Evolutionary conservation across 2,329 filamentous ascomycete species (phyloP), one percentile per base, ranked within the genome.

Genomic region (Cordyceps farinosa): DNA sequence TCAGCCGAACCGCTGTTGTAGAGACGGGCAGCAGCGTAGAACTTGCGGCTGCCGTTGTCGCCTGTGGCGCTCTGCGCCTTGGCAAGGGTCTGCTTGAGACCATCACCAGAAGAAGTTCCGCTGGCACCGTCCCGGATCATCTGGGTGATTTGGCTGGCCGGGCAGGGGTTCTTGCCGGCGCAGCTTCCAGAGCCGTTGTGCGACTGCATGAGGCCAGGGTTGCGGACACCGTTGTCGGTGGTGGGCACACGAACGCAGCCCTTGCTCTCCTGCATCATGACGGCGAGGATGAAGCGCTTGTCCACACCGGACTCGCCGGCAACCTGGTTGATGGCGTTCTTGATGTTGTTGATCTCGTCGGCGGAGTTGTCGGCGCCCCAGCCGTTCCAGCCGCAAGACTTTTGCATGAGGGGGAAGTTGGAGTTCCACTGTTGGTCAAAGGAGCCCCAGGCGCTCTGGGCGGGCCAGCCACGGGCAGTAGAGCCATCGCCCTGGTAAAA

Each of bases 181-280:
- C 61, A 63, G 47, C 22, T 44, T 34, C 53, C 61, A 5, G 52
- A 34, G 53, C 61, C 53, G 34, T 51, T 58, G 54, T 63, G 61
- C 44, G 53, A 58, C 54, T 63, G 61, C 61, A 63, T 63, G 9
- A 58, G 53, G n/a, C 61, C 61, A 3, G 61, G 61, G 54, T 63
- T 63, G 44, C 36, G 34, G 53, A 63, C 61, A 27, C 53, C 61
- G 29, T 63, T 63, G 47, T 63, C 48, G 22, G 61, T 63, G n/a
- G 53, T 58, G n/a, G 61, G 61, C 15, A 29, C 61, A 22, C 61
- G 53, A 5, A 63, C 61, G 61, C 61, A 63, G 32, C 61, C 61
- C 40, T 63, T 63, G 61, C 47, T 71, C 65, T 79, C 32, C 70
- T 72, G 64, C 69, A 74, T 59, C 66, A 70, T 5, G 75, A 70